Base-by-base conservation (phyloP, 371 early-diverging fungal genomes). In the Sporodiniella umbellata region DNA sequence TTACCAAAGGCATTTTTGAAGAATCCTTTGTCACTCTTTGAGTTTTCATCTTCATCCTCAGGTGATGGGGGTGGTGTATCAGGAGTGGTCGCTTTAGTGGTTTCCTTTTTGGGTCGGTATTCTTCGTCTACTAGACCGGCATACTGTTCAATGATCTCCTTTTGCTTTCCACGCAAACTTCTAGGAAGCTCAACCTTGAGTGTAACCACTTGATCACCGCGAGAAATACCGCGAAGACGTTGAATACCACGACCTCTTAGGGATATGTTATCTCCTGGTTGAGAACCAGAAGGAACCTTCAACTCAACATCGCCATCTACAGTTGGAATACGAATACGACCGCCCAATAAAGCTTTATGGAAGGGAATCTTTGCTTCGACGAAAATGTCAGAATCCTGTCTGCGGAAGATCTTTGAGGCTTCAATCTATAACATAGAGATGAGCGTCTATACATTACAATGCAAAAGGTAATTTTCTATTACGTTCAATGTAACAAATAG, bases 241-340 rank as follows among this genome's bases (percentile, higher is more conserved):
- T 72, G 70, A 21, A 90, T 81, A 40, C 97, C 97, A 21, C 89
- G 82, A 8, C 76, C 75, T 53, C 86, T 78, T 56, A 96, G 66
- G 11, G 84, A 70, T 54, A 86, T 85, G 42, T 78, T 76, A 24
- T 94, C 95, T 12, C 84, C 87, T 0, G 95, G 91, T 60, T 96
- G 97, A 17, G 90, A 80, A 18, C 94, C 95, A 5, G 87, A 56
- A 5, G 85, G 88, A 15, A 96, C 64, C 50, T 81, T 88, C 35
- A 96, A 68, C 39, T 95, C 95, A 1, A 95, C 92, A 51, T 93
- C 90, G 28, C 97, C 96, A 62, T 92, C 91, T 2, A 95, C 77
- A 1, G 96, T 95, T 4, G 94, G 95, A 25, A 95, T 80, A 14
- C 83, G 76, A 12, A 95, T 66, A 3, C 71, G 72, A 28, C 97